Evolutionary conservation across 225 moss, liverwort and hornwort genomes (phyloP), one percentile per base, ranked within the genome.

Genomic region (Asterella californica): DNA sequence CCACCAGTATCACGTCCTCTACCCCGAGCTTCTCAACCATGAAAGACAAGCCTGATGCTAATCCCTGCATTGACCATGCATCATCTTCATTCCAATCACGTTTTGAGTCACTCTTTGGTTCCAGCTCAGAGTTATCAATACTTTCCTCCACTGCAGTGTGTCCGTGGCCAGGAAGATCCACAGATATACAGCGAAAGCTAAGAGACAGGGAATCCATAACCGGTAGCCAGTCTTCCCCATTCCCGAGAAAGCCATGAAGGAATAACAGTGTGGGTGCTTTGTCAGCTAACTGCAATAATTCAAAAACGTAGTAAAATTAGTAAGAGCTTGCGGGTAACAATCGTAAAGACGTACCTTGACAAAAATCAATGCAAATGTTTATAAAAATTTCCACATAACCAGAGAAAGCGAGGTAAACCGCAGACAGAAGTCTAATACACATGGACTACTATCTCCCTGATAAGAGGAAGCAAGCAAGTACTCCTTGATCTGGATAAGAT

Each of bases 111-210:
- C 24, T 3, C 17, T 38, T 47, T 29, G 36, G 72, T 78, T 63
- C 61, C 74, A 24, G 59, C 48, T 68, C 62, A 36, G 78, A 57
- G 29, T 19, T 48, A 1, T 11, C 32, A 5, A 52, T 57, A 47
- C 50, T 72, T 21, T 81, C 78, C 47, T 82, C 79, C 63, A 93
- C 90, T 15, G 80, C 75, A 50, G 91, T 92, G 32, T 85, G 81
- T 45, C 99, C 99, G 77, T 99, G 99, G 49, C 99, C 94, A 72
- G 95, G 95, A 82, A 99, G 93, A 83, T 99, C 95, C 72, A 99
- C 85, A 75, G 95, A 87, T 82, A 99, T 81, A 49, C 93, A 92
- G 76, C 93, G 95, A 80, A 91, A 93, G 32, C 93, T 88, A 34
- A 88, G 78, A 27, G 92, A 90, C 18, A 99, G 81, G 18, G 89